These are phyloP conservation scores for Rubus parviflorus DNA, from an alignment of 306 rosid genomes.

Conservation along the genomic window DNA sequence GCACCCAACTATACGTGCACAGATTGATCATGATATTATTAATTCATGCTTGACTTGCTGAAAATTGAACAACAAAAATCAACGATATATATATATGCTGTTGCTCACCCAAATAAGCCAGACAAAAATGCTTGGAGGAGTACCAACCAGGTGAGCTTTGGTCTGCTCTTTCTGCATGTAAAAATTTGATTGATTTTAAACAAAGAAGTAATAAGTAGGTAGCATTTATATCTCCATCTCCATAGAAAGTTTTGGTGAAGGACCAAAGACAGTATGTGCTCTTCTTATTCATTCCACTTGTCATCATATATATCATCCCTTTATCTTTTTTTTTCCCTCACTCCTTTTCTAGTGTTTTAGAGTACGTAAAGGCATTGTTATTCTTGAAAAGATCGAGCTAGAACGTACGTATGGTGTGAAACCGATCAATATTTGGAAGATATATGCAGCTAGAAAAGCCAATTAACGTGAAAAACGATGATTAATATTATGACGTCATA, in stretches of 20 bases:
- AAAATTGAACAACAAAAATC: neutral
- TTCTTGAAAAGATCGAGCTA: neutral
- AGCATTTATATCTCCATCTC: neutral
- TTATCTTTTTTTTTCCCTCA: neutral
- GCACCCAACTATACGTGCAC: neutral
- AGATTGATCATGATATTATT: neutral
- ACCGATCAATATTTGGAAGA: neutral
- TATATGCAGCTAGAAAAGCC: no score
- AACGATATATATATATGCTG: neutral
- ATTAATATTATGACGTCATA: neutral
- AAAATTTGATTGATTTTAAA: neutral
- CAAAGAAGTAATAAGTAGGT: neutral
- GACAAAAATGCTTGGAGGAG: constrained; percentile 61
- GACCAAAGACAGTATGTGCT: no score
- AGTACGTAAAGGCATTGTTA: neutral
- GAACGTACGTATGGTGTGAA: neutral
- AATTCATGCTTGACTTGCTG: neutral
- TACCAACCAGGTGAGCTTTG: constrained; percentile 52
- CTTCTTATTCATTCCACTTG: no score
- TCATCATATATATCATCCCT: no score
- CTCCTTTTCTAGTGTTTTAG: neutral
- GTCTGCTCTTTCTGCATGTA: constrained; percentile 58
- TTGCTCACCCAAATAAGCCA: constrained; percentile 76
- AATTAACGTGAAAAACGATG: neutral
- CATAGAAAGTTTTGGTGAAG: neutral